phyloP scores from a whole-genome alignment of 2,329 filamentous ascomycete genomes.

The Colletotrichum sp. region DNA sequence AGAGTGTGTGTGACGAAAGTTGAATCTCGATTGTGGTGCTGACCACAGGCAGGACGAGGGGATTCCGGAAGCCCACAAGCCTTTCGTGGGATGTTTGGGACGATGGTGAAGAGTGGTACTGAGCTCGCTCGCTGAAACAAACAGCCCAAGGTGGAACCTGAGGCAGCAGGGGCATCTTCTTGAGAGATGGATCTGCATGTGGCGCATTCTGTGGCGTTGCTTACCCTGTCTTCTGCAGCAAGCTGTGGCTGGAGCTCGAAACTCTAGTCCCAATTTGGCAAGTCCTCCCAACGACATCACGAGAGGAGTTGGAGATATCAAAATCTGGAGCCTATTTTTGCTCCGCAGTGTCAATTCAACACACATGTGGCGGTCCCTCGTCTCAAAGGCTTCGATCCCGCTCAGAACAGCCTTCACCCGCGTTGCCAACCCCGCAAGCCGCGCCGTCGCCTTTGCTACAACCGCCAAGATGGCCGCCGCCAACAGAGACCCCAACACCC shows the following conservation, averaged over 20 bases:
- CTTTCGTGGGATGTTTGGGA: background rate
- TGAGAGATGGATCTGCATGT: background rate
- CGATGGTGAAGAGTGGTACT: background rate
- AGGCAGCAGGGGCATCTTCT: background rate
- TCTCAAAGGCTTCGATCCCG: conserved; percentile 14
- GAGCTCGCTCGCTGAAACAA: background rate
- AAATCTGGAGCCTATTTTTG: conserved; percentile 7
- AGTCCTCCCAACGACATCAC: conserved; percentile 20
- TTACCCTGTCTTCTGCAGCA: background rate
- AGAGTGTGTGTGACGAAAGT: background rate
- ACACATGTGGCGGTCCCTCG: conserved; percentile 20
- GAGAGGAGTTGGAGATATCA: conserved; percentile 10
- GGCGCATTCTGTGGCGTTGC: background rate
- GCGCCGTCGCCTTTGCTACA: conserved; percentile 1
- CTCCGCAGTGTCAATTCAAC: conserved; percentile 2
- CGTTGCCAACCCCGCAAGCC: background rate
- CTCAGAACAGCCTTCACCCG: conserved; percentile 13
- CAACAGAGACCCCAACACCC: conserved; percentile 82
- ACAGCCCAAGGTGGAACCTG: background rate
- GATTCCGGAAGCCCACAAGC: background rate
- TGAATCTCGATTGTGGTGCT: background rate
- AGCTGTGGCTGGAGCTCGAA: conserved; percentile 14
- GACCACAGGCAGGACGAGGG: background rate
- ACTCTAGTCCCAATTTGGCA: conserved; percentile 19
- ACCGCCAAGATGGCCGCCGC: conserved; percentile 19